Evolutionary conservation across 75 land plant genomes (phyloP).

Genomic region (Sequoia sempervirens): DNA sequence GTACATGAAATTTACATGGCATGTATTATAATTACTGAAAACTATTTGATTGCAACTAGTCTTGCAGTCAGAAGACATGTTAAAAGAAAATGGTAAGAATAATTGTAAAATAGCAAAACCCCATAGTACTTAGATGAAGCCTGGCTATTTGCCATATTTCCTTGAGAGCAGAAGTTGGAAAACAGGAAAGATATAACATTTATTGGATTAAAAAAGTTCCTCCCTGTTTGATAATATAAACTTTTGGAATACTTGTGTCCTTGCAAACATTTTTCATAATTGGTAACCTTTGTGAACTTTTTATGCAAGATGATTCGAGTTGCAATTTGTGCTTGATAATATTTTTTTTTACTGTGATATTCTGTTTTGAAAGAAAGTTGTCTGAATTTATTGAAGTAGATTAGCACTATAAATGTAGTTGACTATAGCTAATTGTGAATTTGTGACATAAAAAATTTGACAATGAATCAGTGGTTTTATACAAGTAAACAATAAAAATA

Average conservation of each 20-base stretch:
- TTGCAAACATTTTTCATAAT: too few relatives aligned
- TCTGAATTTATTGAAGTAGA: too few relatives aligned
- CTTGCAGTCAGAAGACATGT: neutral
- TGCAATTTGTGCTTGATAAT: neutral
- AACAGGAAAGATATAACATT: neutral
- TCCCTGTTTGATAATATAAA: neutral
- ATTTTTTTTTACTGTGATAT: too few relatives aligned
- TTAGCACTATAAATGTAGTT: too few relatives aligned
- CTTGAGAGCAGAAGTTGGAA: neutral
- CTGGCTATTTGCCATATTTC: neutral
- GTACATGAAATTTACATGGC: neutral
- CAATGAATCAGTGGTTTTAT: too few relatives aligned
- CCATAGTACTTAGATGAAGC: neutral
- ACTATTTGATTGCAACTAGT: neutral
- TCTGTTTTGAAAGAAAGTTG: too few relatives aligned
- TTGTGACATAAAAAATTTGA: too few relatives aligned
- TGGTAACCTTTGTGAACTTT: neutral
- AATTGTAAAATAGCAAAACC: neutral
- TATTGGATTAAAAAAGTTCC: neutral
- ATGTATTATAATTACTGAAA: neutral
- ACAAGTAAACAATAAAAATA: too few relatives aligned
- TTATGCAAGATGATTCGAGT: neutral
- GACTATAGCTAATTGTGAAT: too few relatives aligned
- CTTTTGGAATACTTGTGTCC: neutral
- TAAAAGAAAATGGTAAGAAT: neutral